A percentile compares a stretch with the other conserved stretches of the same genome.
phyloP scores from a whole-genome alignment of 768 basidiomycete species.

The Cantharellus cinnabarinus region DNA sequence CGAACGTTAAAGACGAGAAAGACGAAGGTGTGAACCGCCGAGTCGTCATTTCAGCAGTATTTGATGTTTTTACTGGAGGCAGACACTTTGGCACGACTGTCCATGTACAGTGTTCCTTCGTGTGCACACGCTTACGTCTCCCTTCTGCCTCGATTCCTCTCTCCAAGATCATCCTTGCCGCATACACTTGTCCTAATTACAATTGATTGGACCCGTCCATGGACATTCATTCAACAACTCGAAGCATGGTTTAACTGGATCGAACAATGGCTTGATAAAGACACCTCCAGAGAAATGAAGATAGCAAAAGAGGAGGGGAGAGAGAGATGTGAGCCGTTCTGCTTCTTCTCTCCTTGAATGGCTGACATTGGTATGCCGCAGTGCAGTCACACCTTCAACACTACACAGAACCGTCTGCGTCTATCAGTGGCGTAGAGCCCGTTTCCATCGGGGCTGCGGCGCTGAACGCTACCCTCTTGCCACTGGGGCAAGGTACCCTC shows the following conservation, averaged over 20 bases:
- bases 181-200: slow-evolving; percentile 68
- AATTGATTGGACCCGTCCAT: slow-evolving; percentile 90
- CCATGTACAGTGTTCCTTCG: slow-evolving; percentile 80
- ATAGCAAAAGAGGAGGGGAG: slow-evolving; percentile 61
- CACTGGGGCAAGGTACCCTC: slow-evolving; percentile 66
- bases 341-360: neutral
- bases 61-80: neutral
- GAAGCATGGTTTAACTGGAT: slow-evolving; percentile 74
- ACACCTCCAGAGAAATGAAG: slow-evolving; percentile 47
- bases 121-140: slow-evolving; percentile 47
- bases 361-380: slow-evolving; percentile 15
- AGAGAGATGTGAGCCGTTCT: slow-evolving; percentile 33
- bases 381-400: slow-evolving; percentile 82
- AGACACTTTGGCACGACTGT: slow-evolving; percentile 81
- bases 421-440: slow-evolving; percentile 22
- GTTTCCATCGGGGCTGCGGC: slow-evolving; percentile 33
- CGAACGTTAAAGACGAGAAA: slow-evolving; percentile 76
- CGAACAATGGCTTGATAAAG: slow-evolving; percentile 57
- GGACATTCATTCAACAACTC: slow-evolving; percentile 74
- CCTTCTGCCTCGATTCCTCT: slow-evolving; percentile 59
- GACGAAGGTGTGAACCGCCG: slow-evolving; percentile 55
- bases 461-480: slow-evolving; percentile 49
- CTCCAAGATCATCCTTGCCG: slow-evolving; percentile 41
- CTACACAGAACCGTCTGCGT: slow-evolving; percentile 57
- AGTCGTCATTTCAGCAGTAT: neutral